Evolutionary conservation across 306 rosid species (phyloP).

Genomic region (Purshia tridentata): DNA sequence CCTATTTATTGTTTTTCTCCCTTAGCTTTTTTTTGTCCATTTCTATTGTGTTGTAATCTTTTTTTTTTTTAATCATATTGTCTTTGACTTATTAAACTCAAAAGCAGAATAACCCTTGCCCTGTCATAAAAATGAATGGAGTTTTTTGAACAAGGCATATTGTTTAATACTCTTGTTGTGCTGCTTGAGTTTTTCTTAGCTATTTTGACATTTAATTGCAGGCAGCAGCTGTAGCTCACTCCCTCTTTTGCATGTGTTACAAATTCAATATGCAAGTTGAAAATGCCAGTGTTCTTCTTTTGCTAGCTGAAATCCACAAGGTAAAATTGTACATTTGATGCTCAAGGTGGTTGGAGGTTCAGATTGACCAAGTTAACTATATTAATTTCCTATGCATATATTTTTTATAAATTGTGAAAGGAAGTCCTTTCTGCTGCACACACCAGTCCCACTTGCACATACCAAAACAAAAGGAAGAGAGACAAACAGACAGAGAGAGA

Average conservation of each 20-base stretch:
- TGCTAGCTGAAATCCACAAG: slow-evolving; percentile 98
- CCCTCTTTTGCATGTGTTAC: slow-evolving; percentile 94
- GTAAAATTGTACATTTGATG: slow-evolving; percentile 33
- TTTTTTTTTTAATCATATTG: too few relatives aligned
- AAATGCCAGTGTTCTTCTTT: slow-evolving; percentile 89
- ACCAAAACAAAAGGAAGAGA: background rate
- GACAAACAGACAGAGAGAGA: background rate
- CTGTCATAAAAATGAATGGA: background rate
- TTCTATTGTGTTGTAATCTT: too few relatives aligned
- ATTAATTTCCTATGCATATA: background rate
- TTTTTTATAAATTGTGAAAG: background rate
- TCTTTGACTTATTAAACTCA: too few relatives aligned
- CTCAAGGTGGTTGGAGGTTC: slow-evolving; percentile 1
- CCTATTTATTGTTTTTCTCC: too few relatives aligned
- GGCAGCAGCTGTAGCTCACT: slow-evolving; percentile 95
- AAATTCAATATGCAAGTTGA: slow-evolving; percentile 90
- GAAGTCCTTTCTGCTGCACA: background rate
- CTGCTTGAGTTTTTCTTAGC: slow-evolving; percentile 17
- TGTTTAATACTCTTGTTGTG: background rate
- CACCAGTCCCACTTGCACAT: background rate
- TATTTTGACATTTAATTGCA: slow-evolving; percentile 34
- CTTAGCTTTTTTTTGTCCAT: too few relatives aligned
- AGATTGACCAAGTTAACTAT: background rate
- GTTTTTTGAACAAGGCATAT: background rate
- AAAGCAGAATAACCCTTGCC: background rate